Conservation (phyloP, 805 yeast genomes). For the Suhomyces vadensis region DNA sequence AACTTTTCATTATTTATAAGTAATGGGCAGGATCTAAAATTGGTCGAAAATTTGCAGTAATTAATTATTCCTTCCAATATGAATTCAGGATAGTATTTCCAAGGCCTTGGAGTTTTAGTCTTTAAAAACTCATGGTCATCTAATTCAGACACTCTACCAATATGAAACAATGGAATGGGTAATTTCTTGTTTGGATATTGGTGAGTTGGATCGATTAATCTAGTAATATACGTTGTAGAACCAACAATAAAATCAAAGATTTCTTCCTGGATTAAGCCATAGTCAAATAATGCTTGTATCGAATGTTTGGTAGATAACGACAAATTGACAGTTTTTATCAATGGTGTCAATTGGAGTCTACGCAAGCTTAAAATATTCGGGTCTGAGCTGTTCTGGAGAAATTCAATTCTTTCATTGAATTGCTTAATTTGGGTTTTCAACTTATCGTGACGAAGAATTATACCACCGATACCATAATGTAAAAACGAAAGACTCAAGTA, state of each 20-base stretch:
- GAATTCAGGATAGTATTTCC: constrained; percentile 84
- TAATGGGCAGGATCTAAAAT: constrained; percentile 58
- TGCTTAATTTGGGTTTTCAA: constrained; percentile 51
- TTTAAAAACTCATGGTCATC: constrained; percentile 75
- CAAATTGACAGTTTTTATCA: constrained; percentile 38
- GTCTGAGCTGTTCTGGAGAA: constrained; percentile 38
- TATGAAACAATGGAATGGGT: constrained; percentile 54
- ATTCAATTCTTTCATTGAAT: constrained; percentile 49
- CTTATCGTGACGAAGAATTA: constrained; percentile 55
- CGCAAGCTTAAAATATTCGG: constrained; percentile 24
- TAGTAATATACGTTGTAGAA: constrained; percentile 66
- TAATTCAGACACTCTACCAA: constrained; percentile 61
- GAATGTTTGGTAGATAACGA: constrained; percentile 53
- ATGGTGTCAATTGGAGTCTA: constrained; percentile 48
- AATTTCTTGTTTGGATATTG: constrained; percentile 55
- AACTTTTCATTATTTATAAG: constrained; percentile 52
- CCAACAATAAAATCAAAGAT: constrained; percentile 79
- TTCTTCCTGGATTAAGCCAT: constrained; percentile 59
- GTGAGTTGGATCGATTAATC: constrained; percentile 73
- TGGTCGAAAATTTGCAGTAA: constrained; percentile 63
- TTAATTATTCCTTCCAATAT: constrained; percentile 78
- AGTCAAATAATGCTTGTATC: constrained; percentile 60
- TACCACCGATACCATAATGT: constrained; percentile 89
- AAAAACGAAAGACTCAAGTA: constrained; percentile 74
- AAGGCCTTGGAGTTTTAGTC: constrained; percentile 67